These are phyloP conservation scores for Talaromyces albobiverticillius DNA, from an alignment of 2,329 filamentous ascomycete genomes.

Conservation along the genomic window DNA sequence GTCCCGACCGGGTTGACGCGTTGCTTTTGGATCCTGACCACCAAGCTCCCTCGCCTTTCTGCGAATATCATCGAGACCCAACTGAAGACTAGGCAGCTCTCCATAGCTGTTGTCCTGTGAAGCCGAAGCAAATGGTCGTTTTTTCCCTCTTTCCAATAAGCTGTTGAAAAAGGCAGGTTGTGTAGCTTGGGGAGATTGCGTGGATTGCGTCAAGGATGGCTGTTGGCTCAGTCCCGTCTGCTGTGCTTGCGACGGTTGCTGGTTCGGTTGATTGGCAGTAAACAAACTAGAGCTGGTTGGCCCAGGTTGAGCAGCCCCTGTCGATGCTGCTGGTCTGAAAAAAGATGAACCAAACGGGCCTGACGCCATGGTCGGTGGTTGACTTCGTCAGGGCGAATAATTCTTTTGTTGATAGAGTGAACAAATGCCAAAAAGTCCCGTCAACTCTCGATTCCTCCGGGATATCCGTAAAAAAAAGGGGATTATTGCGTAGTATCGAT, in stretches of 20 bases:
- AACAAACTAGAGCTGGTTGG: slow-evolving; percentile 27
- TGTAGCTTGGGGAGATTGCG: slow-evolving; percentile 29
- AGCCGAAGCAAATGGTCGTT: slow-evolving; percentile 62
- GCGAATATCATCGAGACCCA: slow-evolving; percentile 84
- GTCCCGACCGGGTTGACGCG: slow-evolving; percentile 41
- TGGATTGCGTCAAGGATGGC: slow-evolving; percentile 23
- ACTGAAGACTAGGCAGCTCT: slow-evolving; percentile 83
- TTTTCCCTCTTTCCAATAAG: slow-evolving; percentile 61
- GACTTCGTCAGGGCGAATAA: background rate
- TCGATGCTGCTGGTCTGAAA: background rate
- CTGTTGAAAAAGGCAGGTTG: slow-evolving; percentile 64
- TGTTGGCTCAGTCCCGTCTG: slow-evolving; percentile 27
- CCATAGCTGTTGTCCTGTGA: slow-evolving; percentile 57
- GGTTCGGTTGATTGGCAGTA: slow-evolving; percentile 26
- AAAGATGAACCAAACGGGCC: slow-evolving; percentile 13
- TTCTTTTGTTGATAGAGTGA: slow-evolving; percentile 1
- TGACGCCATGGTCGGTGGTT: slow-evolving; percentile 12
- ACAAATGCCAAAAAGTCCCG: background rate
- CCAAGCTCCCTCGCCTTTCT: slow-evolving; percentile 74
- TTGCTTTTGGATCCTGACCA: slow-evolving; percentile 55
- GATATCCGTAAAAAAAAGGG: background rate
- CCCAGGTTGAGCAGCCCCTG: slow-evolving; percentile 19
- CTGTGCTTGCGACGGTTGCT: slow-evolving; percentile 24
- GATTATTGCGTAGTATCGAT: background rate
- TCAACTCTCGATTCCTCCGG: background rate